phyloP scores from a whole-genome alignment of 1,284 basidiomycete genomes.

The Malassezia obtusa region DNA sequence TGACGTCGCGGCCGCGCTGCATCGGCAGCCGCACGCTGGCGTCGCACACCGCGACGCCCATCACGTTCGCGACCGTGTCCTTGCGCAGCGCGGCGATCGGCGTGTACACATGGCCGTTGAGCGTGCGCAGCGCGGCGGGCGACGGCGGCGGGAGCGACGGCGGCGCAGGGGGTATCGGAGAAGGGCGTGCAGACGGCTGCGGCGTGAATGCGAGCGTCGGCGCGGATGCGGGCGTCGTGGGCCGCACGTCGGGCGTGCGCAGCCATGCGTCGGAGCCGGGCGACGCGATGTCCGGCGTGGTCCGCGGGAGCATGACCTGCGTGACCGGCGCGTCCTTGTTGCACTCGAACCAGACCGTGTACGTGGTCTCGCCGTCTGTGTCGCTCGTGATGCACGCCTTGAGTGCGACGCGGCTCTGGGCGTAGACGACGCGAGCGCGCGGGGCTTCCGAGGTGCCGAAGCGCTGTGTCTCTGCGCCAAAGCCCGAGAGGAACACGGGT shows the following conservation, averaged over 20 bases:
- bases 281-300: background rate
- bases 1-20: conserved; percentile 1
- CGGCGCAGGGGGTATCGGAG: background rate
- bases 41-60: conserved; percentile 24
- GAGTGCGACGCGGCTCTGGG: conserved; percentile 8
- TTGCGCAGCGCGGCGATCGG: conserved; percentile 23
- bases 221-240: background rate
- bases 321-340: conserved; percentile 6
- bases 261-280: background rate
- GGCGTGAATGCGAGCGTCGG: background rate
- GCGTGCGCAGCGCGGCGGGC: background rate
- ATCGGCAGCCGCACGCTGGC: conserved; percentile 22
- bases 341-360: conserved; percentile 15
- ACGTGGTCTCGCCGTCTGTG: background rate
- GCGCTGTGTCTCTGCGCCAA: conserved; percentile 10
- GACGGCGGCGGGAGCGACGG: background rate
- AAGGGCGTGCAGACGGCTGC: background rate
- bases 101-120: conserved; percentile 17
- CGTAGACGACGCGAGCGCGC: conserved; percentile 4
- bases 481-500: conserved; percentile 12
- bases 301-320: background rate
- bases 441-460: background rate
- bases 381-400: conserved; percentile 7
- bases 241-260: background rate
- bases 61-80: conserved; percentile 22